A percentile compares a stretch with the other conserved stretches of the same genome.
Evolutionary conservation across 208 protist genomes (phyloP).

Genomic region (Leishmania mexicana): DNA sequence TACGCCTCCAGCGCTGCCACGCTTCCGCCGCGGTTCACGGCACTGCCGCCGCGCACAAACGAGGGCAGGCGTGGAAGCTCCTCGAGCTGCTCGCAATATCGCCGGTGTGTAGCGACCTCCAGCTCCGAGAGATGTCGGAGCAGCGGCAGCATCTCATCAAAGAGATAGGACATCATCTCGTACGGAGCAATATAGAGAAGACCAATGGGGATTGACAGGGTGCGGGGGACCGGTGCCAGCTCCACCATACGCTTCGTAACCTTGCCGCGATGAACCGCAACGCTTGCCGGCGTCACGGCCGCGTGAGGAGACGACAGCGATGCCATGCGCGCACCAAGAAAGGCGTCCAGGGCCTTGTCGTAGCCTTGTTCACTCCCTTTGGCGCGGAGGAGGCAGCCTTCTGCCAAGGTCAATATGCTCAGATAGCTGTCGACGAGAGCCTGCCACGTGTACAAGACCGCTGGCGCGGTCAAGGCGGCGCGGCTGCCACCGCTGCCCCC

Average conservation of each 20-base stretch:
- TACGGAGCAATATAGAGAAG: constrained; percentile 76
- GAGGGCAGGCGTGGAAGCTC: constrained; percentile 37
- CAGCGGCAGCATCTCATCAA: constrained; percentile 84
- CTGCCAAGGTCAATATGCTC: constrained; percentile 62
- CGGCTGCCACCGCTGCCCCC: constrained; percentile 1
- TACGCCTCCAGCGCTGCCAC: constrained; percentile 4
- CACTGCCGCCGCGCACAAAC: not conserved
- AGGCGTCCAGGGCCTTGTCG: constrained; percentile 76
- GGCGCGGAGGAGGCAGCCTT: constrained; percentile 66
- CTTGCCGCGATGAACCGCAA: constrained; percentile 53
- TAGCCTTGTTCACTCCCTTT: constrained; percentile 70
- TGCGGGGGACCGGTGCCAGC: constrained; percentile 56
- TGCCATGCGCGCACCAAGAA: constrained; percentile 57
- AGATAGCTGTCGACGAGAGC: constrained; percentile 65
- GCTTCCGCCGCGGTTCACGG: not conserved
- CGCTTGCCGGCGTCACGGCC: not conserved
- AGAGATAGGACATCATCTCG: constrained; percentile 79
- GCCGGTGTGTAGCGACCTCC: constrained; percentile 66
- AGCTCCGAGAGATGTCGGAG: constrained; percentile 71
- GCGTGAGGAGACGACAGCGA: not conserved
- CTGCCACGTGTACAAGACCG: constrained; percentile 37
- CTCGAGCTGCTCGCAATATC: constrained; percentile 66
- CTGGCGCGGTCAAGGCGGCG: constrained; percentile 1
- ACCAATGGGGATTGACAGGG: constrained; percentile 59
- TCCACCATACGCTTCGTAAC: constrained; percentile 81